Evolutionary conservation across 805 yeast genomes (phyloP).

Genomic region (Candida maesae): DNA sequence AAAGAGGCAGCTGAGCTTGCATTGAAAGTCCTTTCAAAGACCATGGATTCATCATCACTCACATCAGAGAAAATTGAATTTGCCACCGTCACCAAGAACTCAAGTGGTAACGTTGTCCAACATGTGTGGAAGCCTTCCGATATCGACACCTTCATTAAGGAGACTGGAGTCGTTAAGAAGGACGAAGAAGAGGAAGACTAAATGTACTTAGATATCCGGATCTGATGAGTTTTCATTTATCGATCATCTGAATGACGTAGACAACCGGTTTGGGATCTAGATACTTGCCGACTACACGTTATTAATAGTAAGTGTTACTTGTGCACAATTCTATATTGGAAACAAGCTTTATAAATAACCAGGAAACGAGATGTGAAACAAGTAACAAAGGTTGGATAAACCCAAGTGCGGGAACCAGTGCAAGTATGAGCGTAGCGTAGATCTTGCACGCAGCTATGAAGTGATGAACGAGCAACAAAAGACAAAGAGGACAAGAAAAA

Average conservation of each 20-base stretch:
- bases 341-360: background rate
- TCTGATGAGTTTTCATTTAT: no score
- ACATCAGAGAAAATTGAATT: slow-evolving; percentile 91
- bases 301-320: no score
- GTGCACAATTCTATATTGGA: no score
- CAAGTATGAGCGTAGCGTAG: background rate
- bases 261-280: no score
- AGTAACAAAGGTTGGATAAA: background rate
- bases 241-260: no score
- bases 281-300: no score
- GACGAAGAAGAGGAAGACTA: slow-evolving; percentile 43
- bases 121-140: slow-evolving; percentile 79
- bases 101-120: slow-evolving; percentile 52
- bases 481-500: no score
- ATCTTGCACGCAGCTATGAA: background rate
- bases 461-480: no score
- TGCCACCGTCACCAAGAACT: slow-evolving; percentile 63
- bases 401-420: background rate
- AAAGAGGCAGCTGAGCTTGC: slow-evolving; percentile 84
- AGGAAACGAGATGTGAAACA: background rate
- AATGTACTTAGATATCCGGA: no score
- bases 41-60: slow-evolving; percentile 84
- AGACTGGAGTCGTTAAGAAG: slow-evolving; percentile 61
- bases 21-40: slow-evolving; percentile 85
- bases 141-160: slow-evolving; percentile 68